phyloP scores from a whole-genome alignment of 2,329 filamentous ascomycete species.

The Penicillium sp. region DNA sequence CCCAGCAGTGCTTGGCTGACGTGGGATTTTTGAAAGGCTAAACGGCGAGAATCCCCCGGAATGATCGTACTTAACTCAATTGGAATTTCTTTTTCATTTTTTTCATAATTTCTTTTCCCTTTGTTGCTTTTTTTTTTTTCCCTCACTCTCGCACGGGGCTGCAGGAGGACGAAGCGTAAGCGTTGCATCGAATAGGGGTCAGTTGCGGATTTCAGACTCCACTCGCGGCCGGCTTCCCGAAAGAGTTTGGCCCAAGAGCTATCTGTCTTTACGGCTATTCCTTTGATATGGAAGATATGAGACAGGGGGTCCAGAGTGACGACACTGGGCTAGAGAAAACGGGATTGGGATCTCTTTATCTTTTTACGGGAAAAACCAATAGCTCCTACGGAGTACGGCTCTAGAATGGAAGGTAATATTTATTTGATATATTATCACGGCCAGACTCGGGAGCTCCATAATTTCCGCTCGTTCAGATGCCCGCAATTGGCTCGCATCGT shows the following conservation, averaged over 20 bases:
- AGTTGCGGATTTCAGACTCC: background rate
- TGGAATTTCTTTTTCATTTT: background rate
- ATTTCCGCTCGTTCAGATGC: background rate
- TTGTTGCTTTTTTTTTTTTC: background rate
- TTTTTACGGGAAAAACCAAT: background rate
- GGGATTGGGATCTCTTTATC: background rate
- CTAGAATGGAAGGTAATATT: background rate
- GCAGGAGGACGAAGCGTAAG: constrained; percentile 24
- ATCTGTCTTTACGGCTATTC: background rate
- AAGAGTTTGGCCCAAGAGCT: constrained; percentile 14
- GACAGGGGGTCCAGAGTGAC: constrained; percentile 4
- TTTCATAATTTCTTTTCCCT: background rate
- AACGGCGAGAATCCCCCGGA: constrained; percentile 34
- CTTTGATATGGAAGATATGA: background rate
- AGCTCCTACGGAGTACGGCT: background rate
- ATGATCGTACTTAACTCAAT: constrained; percentile 23
- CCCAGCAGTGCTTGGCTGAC: constrained; percentile 29
- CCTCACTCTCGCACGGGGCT: constrained; percentile 22
- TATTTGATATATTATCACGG: constrained; percentile 1
- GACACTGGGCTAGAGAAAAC: background rate
- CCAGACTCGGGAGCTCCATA: constrained; percentile 2
- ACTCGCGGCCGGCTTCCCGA: constrained; percentile 19
- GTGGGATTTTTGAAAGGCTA: constrained; percentile 17
- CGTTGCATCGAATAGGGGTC: constrained; percentile 6
- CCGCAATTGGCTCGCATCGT: constrained; percentile 4